A percentile compares a stretch with the other conserved stretches of the same genome.
Evolutionary conservation across 2,329 filamentous ascomycete genomes (phyloP).

Genomic region (Pseudogymnoascus sp.): DNA sequence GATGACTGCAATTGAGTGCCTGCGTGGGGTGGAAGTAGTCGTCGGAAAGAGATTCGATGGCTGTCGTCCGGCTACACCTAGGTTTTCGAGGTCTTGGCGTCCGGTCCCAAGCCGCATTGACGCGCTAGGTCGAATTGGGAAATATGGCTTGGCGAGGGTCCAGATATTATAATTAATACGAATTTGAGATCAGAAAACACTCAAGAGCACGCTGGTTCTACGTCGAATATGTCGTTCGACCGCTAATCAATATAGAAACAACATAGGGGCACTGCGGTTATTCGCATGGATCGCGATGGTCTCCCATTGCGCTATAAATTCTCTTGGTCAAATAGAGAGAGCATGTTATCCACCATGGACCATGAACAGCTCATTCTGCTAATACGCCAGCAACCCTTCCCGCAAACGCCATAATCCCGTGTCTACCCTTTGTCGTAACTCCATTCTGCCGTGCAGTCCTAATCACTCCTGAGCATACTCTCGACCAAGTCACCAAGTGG

Average conservation of each 20-base stretch:
- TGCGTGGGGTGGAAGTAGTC: constrained; percentile 16
- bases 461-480: constrained; percentile 90
- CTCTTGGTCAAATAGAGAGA: not conserved
- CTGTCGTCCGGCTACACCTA: constrained; percentile 11
- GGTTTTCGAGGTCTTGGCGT: constrained; percentile 14
- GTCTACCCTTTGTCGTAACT: constrained; percentile 13
- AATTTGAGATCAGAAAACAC: not conserved
- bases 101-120: constrained; percentile 5
- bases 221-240: not conserved
- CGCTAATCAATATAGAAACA: not conserved
- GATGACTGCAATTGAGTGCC: constrained; percentile 22
- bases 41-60: constrained; percentile 11
- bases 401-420: constrained; percentile 23
- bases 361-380: constrained; percentile 1
- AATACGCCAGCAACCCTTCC: not conserved
- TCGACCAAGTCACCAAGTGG: constrained; percentile 92
- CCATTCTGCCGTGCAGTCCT: constrained; percentile 14
- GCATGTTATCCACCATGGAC: not conserved
- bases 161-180: not conserved
- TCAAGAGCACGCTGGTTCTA: not conserved
- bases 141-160: not conserved
- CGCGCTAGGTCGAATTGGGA: not conserved
- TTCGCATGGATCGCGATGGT: not conserved
- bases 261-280: not conserved
- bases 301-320: not conserved